These are phyloP conservation scores for Astrocystis sublimbata DNA, from an alignment of 495 filamentous ascomycete genomes.

Conservation along the genomic window DNA sequence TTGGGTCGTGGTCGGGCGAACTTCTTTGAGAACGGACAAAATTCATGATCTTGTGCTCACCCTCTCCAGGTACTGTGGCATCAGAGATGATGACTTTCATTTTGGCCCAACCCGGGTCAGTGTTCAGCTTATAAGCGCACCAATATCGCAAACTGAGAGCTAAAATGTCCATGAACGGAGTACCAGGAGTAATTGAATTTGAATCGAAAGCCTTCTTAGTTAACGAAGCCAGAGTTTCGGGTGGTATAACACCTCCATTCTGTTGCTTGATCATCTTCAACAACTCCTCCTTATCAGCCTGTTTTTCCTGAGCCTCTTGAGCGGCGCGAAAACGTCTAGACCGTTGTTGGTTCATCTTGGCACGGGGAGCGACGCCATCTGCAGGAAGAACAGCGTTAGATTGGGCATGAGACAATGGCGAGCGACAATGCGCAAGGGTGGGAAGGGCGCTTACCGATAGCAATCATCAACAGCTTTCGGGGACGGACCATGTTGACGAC, in stretches of 20 bases:
- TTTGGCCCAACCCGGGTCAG: slow-evolving; percentile 94
- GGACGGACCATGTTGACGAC: slow-evolving; percentile 98
- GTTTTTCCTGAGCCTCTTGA: slow-evolving; percentile 90
- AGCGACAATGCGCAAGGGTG: not conserved
- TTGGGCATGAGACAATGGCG: not conserved
- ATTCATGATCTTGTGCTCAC: slow-evolving; percentile 99
- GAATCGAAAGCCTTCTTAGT: slow-evolving; percentile 95
- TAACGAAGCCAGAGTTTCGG: slow-evolving; percentile 61
- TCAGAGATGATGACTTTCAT: slow-evolving; percentile 98
- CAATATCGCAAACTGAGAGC: slow-evolving; percentile 91
- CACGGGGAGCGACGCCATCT: slow-evolving; percentile 93
- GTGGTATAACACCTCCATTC: slow-evolving; percentile 60
- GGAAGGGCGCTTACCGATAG: slow-evolving; percentile 71
- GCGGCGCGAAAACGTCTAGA: slow-evolving; percentile 89
- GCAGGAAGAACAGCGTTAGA: slow-evolving; percentile 36
- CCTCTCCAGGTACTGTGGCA: slow-evolving; percentile 94
- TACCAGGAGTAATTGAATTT: slow-evolving; percentile 97
- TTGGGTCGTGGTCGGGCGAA: slow-evolving; percentile 89
- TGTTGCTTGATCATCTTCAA: slow-evolving; percentile 76
- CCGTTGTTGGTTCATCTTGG: slow-evolving; percentile 98
- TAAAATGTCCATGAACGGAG: slow-evolving; percentile 97
- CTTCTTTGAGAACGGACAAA: slow-evolving; percentile 92
- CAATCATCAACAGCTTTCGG: slow-evolving; percentile 94
- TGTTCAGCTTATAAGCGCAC: slow-evolving; percentile 95
- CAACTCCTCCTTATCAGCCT: slow-evolving; percentile 85